Base-by-base conservation (phyloP, 192 early-diverging fungal species). In the Chytriomyces sp. region DNA sequence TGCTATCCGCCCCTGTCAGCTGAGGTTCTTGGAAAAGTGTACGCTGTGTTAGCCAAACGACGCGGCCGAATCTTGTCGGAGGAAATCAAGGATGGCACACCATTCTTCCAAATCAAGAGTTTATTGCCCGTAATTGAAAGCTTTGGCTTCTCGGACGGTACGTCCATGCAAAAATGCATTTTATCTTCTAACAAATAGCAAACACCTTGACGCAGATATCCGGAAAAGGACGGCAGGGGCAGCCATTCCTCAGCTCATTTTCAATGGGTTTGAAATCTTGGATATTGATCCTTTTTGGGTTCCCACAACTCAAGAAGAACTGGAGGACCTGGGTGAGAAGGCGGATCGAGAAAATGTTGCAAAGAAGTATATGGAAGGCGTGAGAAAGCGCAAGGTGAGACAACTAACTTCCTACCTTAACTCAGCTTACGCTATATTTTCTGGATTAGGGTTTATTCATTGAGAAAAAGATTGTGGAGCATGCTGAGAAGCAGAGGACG, bases 201-300 rank as follows among this genome's bases (percentile, higher is more conserved):
- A 5, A 3, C 25, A 19, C 22, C 38, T 58, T 52, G n/a, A 0
- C 12, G 32, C 44, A 92, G 95, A 98, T 74, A 93, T 99, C 32
- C 89, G 98, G 28, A 99, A 95, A 77, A 84, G 92, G 70, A 96
- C 96, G 0, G 94, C 93, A 0, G 98, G 98, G 0, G 93, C 93
- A 0, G 98, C 98, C 7, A 93, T 88, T 66, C 98, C 98, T 2
- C 92, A 98, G 71, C 82, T 99, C 31, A 90, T 99, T 39, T 99
- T 98, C 81, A 89, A 85, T 40, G 96, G 96, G 81, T 99, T 94
- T 77, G 96, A 98, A 76, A 77, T 92, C 56, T 77, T 98, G 41
- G 92, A 98, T 55, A 81, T 87, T 54, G 96, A 99, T 78, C 98
- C 98, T 14, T 98, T 96, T 85, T 99, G 96, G 98, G 95, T 96